These are phyloP conservation scores for Misopates orontium DNA, from an alignment of 257 asterid genomes.

Conservation along the genomic window DNA sequence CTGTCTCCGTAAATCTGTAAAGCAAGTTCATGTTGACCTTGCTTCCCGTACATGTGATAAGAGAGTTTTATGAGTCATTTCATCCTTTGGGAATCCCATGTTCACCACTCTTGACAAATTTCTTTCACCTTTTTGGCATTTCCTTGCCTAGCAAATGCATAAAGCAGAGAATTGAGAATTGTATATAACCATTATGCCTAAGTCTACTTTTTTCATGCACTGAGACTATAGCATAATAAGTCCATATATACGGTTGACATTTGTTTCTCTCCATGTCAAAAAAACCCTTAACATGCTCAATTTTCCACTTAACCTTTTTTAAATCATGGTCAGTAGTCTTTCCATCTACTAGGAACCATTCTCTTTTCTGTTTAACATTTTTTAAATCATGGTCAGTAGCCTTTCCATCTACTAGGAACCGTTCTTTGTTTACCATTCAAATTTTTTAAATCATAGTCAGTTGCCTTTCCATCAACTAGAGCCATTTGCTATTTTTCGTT, in stretches of 20 bases:
- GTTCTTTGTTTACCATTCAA: too few relatives aligned
- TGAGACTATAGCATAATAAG: constrained; percentile 92
- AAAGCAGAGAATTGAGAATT: constrained; percentile 87
- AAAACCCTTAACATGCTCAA: constrained; percentile 70
- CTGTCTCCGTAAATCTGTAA: constrained; percentile 66
- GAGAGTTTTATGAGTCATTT: constrained; percentile 90
- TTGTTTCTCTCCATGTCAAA: constrained; percentile 65
- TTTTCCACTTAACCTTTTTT: too few relatives aligned
- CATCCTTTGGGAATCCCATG: constrained; percentile 83
- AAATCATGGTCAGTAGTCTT: too few relatives aligned
- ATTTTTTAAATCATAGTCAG: too few relatives aligned
- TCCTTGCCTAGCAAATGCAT: too few relatives aligned
- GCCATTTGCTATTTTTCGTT: too few relatives aligned
- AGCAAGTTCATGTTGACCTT: constrained; percentile 71
- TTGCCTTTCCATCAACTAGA: too few relatives aligned
- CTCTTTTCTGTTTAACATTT: too few relatives aligned
- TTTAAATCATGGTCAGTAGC: too few relatives aligned
- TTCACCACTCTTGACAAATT: constrained; percentile 70
- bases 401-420: too few relatives aligned
- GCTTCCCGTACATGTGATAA: constrained; percentile 81
- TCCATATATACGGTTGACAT: constrained; percentile 98
- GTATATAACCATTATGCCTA: constrained; percentile 87
- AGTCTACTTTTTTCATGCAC: constrained; percentile 86
- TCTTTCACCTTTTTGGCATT: constrained; percentile 66
- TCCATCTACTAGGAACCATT: too few relatives aligned